These are phyloP conservation scores for Macrophomina pseudophaseolina DNA, from an alignment of 2,329 filamentous ascomycete genomes.

Conservation along the genomic window DNA sequence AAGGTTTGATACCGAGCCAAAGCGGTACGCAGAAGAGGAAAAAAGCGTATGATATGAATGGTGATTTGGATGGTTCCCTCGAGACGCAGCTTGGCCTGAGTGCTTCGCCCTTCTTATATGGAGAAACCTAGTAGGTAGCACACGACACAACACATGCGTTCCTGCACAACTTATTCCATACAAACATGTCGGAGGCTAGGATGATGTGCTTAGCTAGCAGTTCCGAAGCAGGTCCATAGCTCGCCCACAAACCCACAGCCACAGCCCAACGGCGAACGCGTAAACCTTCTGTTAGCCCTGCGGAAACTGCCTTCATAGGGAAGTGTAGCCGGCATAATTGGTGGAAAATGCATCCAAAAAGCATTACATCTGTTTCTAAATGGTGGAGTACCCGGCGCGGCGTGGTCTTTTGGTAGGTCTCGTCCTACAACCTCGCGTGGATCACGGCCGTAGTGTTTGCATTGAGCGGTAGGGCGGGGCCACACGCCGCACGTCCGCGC, in stretches of 20 bases:
- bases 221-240: conserved; percentile 2
- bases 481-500: conserved; percentile 2
- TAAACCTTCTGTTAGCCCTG: conserved; percentile 6
- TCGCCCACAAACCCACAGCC: conserved; percentile 2
- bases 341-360: conserved; percentile 13
- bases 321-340: conserved; percentile 13
- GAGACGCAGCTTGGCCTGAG: conserved; percentile 19
- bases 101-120: conserved; percentile 22
- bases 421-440: conserved; percentile 18
- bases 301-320: conserved; percentile 15
- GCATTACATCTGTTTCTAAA: conserved; percentile 16
- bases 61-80: background rate
- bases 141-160: conserved; percentile 1
- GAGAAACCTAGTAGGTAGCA: conserved; percentile 6
- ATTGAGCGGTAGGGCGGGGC: conserved; percentile 16
- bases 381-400: conserved; percentile 12
- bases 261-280: conserved; percentile 16
- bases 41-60: background rate
- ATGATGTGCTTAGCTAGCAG: conserved; percentile 12
- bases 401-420: background rate
- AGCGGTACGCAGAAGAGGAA: background rate
- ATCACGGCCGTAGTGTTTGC: conserved; percentile 24
- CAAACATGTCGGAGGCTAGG: conserved; percentile 20
- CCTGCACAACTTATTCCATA: conserved; percentile 20
- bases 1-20: background rate